Evolutionary conservation across 1,139 yeast genomes (phyloP).

Genomic region (Keqinozyma sinolaborantium): DNA sequence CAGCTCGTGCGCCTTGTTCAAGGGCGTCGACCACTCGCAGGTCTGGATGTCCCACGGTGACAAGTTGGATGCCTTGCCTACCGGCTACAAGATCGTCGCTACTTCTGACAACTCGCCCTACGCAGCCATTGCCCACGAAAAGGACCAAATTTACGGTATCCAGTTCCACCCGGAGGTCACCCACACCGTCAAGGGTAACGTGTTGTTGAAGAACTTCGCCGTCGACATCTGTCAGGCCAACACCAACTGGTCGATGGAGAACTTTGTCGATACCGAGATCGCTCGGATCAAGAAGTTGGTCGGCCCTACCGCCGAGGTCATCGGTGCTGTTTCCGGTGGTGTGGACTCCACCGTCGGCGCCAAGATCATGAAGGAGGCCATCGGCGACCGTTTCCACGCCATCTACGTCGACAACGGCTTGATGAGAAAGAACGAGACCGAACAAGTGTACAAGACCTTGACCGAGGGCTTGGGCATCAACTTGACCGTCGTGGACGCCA

Average conservation of each 20-base stretch:
- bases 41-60: constrained; percentile 99
- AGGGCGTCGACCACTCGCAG: constrained; percentile 85
- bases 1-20: constrained; percentile 65
- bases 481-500: constrained; percentile 90
- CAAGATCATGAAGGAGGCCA: constrained; percentile 95
- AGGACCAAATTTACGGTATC: constrained; percentile 80
- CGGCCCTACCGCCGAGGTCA: constrained; percentile 97
- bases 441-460: constrained; percentile 79
- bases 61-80: constrained; percentile 86
- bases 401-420: constrained; percentile 97
- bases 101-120: constrained; percentile 91
- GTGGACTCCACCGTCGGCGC: constrained; percentile 99
- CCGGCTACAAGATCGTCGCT: constrained; percentile 86
- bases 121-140: constrained; percentile 84
- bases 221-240: constrained; percentile 81
- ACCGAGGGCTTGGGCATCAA: constrained; percentile 93
- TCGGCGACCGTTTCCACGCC: constrained; percentile 98
- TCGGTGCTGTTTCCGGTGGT: constrained; percentile 99
- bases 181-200: constrained; percentile 89
- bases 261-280: constrained; percentile 94
- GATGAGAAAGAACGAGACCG: constrained; percentile 92
- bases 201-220: constrained; percentile 86
- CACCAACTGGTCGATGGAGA: constrained; percentile 97
- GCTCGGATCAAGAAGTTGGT: constrained; percentile 85
- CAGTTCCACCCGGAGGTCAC: constrained; percentile 99